Evolutionary conservation across 768 basidiomycete species (phyloP), one percentile per base, ranked within the genome.

Genomic region (Panaeolus papilionaceus): DNA sequence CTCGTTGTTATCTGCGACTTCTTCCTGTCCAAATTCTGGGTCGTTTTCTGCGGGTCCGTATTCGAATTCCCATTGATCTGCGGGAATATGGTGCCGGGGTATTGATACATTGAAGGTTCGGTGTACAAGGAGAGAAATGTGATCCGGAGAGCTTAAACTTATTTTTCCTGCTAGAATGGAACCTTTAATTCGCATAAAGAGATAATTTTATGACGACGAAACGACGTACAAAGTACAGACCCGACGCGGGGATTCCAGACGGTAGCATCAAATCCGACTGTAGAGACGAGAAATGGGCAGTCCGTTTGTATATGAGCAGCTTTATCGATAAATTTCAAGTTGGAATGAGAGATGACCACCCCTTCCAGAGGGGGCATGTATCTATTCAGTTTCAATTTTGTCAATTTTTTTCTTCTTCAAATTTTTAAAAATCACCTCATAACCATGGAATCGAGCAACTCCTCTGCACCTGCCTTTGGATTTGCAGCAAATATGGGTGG

Each of bases 51-150:
- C 88, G 0, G 92, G 84, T 4, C 91, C 94, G 70, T 94, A 92
- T 77, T 96, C 93, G 73, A 97, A 98, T 66, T 88, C 85, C 90
- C 93, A 96, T 67, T 85, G 78, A 38, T 92, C 89, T 33, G 81
- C 82, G 2, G 94, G 93, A 70, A 98, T 95, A 76, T 98, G 95
- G 74, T 93, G 88, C 66, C 92, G 88, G 2, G 96, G 96, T 78
- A 98, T 96, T 20, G 96, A 96, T 18, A 93, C 92, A 77, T 98
- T 98, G 83, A 98, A 98, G 6, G 94, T 98, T 28, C 89, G 88
- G 72, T 96, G 93, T 3, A 96, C 84, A 39, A 98, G 92, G 16
- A 98, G 83, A 1, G 95, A 94, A 64, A 98, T 83, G 72, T 98
- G 96, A 74, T 96, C 95, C 0, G 95, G 95, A 2, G 96, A 97